Conservation (phyloP, 176 grass and related monocot genomes). For the Triticum aestivum region DNA sequence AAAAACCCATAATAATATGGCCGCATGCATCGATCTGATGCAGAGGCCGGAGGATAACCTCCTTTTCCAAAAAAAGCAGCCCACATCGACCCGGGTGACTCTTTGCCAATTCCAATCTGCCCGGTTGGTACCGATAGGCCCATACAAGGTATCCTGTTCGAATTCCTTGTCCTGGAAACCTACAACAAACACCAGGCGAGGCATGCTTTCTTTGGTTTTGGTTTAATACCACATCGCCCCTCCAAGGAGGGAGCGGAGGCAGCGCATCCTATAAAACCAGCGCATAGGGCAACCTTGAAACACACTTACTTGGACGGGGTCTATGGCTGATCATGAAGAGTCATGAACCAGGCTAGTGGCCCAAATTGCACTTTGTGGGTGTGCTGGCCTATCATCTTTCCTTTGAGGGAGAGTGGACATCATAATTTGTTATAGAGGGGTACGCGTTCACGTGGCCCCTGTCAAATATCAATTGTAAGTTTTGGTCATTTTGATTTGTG, state of each 20-base stretch:
- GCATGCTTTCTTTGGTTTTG: neutral
- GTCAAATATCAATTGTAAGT: neutral
- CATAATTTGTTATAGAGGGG: neutral
- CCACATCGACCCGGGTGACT: no score
- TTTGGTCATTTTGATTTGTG: neutral
- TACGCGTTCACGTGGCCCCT: slow-evolving; percentile 53
- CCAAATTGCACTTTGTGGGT: neutral
- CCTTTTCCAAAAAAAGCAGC: no score
- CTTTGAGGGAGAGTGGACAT: neutral
- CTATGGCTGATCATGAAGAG: neutral
- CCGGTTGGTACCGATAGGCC: no score
- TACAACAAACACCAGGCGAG: neutral
- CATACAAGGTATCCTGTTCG: neutral
- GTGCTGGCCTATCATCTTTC: neutral
- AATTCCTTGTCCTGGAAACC: neutral
- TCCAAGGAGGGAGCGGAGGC: neutral
- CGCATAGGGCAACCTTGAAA: neutral
- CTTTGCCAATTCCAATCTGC: no score
- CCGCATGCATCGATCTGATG: no score
- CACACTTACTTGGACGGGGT: neutral
- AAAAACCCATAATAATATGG: no score
- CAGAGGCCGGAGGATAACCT: no score
- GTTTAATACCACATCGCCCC: neutral
- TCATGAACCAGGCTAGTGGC: neutral
- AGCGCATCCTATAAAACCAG: neutral